Conservation (phyloP, 2,329 filamentous ascomycete species). For the Colletotrichum australisinense region DNA sequence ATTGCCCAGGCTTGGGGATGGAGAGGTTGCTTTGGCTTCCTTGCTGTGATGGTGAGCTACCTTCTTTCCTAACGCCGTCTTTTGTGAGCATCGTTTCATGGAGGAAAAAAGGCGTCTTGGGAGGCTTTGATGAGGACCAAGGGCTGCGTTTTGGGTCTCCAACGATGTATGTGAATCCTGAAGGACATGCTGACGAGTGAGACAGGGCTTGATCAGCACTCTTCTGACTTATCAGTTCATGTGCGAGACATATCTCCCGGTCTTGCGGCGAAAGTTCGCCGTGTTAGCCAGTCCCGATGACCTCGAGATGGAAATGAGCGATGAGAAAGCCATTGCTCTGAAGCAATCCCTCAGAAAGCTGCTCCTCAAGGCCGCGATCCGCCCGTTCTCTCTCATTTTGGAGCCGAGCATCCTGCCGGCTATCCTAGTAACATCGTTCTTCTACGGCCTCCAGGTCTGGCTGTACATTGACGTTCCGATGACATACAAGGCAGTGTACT, state of each 20-base stretch:
- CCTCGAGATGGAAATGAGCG: not conserved
- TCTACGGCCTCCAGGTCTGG: slow-evolving; percentile 25
- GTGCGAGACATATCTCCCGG: slow-evolving; percentile 24
- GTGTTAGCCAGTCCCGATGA: not conserved
- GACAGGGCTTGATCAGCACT: slow-evolving; percentile 13
- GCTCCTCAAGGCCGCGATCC: slow-evolving; percentile 14
- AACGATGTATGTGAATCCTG: too few relatives aligned
- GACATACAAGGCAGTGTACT: slow-evolving; percentile 17
- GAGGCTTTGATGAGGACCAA: not conserved
- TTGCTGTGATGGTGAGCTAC: slow-evolving; percentile 16
- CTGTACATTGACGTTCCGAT: slow-evolving; percentile 27
- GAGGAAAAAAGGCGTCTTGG: not conserved
- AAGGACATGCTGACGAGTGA: slow-evolving; percentile 1
- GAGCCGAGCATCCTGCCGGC: slow-evolving; percentile 14
- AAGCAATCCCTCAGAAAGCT: not conserved
- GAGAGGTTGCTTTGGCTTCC: slow-evolving; percentile 19
- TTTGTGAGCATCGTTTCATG: not conserved
- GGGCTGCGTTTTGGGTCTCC: not conserved
- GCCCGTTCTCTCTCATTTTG: not conserved
- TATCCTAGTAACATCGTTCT: slow-evolving; percentile 20
- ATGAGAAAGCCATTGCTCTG: not conserved
- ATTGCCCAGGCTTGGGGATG: slow-evolving; percentile 16
- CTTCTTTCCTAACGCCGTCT: not conserved
- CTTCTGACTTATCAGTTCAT: slow-evolving; percentile 13
- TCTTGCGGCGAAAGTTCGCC: slow-evolving; percentile 6